Evolutionary conservation across 495 filamentous ascomycete genomes (phyloP).

Genomic region (Letharia lupina): DNA sequence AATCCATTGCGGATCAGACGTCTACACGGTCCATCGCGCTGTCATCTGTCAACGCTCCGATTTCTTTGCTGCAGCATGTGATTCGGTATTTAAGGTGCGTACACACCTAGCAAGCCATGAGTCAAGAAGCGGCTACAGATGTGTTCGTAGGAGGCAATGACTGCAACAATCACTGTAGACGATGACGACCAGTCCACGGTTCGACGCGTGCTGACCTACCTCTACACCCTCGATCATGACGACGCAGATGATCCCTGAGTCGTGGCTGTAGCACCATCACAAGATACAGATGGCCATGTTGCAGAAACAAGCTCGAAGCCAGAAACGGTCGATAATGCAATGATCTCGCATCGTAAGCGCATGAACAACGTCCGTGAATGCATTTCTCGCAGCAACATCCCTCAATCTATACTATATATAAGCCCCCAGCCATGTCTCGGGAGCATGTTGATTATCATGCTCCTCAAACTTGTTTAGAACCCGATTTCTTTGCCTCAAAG

Average conservation of each 20-base stretch:
- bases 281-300: not conserved
- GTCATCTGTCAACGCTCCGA: constrained; percentile 32
- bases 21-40: constrained; percentile 31
- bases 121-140: constrained; percentile 2
- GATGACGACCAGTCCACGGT: constrained; percentile 7
- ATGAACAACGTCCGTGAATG: not conserved
- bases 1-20: constrained; percentile 26
- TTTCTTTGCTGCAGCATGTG: constrained; percentile 28
- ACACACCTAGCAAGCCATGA: not conserved
- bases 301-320: not conserved
- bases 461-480: too few relatives aligned
- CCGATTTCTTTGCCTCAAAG: too few relatives aligned
- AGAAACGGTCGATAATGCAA: not conserved
- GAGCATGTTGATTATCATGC: too few relatives aligned
- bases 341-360: not conserved
- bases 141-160: constrained; percentile 6
- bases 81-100: constrained; percentile 27
- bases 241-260: not conserved
- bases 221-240: constrained; percentile 12
- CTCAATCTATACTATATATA: too few relatives aligned
- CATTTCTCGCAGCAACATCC: too few relatives aligned
- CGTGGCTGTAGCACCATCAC: not conserved
- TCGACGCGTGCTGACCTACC: constrained; percentile 7
- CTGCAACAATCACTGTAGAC: constrained; percentile 5
- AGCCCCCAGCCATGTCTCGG: too few relatives aligned